Evolutionary conservation across 2,329 filamentous ascomycete species (phyloP).

Genomic region (Leptographium galeiforme): DNA sequence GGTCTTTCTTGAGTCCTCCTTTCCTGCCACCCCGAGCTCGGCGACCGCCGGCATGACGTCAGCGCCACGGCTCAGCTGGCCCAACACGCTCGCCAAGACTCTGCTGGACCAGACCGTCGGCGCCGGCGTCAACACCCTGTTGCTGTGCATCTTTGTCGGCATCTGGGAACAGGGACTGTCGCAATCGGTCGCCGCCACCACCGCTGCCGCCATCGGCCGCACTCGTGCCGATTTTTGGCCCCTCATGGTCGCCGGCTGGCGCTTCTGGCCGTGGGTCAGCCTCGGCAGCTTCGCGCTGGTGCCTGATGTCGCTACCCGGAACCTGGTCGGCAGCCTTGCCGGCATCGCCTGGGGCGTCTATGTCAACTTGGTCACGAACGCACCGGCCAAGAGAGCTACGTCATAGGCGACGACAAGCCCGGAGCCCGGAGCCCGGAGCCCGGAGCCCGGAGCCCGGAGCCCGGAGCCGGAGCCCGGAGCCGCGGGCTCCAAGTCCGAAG

Average conservation of each 20-base stretch:
- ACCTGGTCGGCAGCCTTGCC: constrained; percentile 52
- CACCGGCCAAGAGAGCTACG: background rate
- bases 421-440: too few species aligned
- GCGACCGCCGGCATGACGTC: background rate
- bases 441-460: too few species aligned
- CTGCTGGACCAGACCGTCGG: constrained; percentile 56
- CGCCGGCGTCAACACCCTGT: constrained; percentile 48
- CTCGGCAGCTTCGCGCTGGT: constrained; percentile 52
- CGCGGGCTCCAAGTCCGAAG: too few species aligned
- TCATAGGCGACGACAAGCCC: background rate
- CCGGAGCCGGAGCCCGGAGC: too few species aligned
- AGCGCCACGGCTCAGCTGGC: constrained; percentile 28
- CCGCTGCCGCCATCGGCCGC: constrained; percentile 12
- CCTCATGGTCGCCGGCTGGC: constrained; percentile 56
- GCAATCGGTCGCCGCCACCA: constrained; percentile 10
- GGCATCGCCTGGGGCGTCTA: constrained; percentile 61
- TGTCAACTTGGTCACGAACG: constrained; percentile 38
- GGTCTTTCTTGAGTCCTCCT: constrained; percentile 58
- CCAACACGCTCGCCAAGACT: constrained; percentile 55
- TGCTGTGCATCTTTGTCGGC: constrained; percentile 45
- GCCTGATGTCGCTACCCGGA: constrained; percentile 50
- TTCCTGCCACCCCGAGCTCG: constrained; percentile 43
- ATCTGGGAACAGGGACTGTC: constrained; percentile 13
- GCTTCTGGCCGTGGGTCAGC: constrained; percentile 56
- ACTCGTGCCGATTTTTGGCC: constrained; percentile 46